phyloP scores from a whole-genome alignment of 2,329 filamentous ascomycete species.

The Teratosphaeria viscida region DNA sequence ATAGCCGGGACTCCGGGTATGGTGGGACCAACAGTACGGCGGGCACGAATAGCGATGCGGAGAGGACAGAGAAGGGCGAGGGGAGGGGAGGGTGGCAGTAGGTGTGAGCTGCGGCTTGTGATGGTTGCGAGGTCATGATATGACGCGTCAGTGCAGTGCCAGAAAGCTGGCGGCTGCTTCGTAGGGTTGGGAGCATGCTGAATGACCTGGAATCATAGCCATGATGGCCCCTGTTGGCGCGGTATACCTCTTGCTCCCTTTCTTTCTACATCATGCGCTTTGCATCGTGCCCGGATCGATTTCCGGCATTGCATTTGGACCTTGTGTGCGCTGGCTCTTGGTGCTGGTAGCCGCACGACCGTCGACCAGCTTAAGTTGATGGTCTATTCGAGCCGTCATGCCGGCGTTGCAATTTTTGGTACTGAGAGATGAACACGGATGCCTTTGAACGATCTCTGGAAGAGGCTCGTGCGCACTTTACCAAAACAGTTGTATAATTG shows the following conservation, averaged over 20 bases:
- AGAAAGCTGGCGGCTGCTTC: not conserved
- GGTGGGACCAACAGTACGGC: slow-evolving; percentile 3
- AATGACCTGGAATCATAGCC: not conserved
- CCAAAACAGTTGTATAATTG: too few species aligned
- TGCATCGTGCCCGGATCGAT: not conserved
- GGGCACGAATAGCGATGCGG: slow-evolving; percentile 2
- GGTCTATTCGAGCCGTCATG: not conserved
- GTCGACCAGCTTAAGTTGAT: not conserved
- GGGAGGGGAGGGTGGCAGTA: not conserved
- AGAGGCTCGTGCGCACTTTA: too few species aligned
- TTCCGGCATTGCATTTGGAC: not conserved
- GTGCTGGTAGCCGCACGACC: not conserved
- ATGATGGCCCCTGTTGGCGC: not conserved
- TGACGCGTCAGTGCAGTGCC: not conserved
- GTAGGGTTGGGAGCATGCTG: not conserved
- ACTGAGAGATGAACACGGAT: not conserved
- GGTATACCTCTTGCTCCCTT: too few species aligned
- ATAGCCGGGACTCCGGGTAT: slow-evolving; percentile 8
- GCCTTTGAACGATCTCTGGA: not conserved
- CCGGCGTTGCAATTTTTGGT: not conserved
- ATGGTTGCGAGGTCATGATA: not conserved
- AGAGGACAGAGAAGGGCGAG: slow-evolving; percentile 1
- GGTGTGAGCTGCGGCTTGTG: not conserved
- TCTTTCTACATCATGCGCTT: not conserved
- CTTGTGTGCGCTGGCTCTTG: not conserved